phyloP scores from a whole-genome alignment of 2,329 filamentous ascomycete species.

The Fonsecaea multimorphosa region DNA sequence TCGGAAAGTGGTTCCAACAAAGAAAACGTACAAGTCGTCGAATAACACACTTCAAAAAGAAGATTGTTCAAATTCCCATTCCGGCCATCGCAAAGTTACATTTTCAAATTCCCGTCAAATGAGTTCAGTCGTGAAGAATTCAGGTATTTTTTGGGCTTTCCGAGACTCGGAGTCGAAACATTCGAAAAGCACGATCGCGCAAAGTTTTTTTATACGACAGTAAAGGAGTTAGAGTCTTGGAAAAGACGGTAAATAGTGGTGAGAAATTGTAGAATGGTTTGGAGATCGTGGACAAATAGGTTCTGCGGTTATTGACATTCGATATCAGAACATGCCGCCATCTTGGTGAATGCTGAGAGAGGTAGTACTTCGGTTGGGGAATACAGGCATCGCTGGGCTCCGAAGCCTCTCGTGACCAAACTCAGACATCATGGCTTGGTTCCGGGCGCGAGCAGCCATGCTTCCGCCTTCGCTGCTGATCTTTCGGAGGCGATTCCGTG shows the following conservation, averaged over 20 bases:
- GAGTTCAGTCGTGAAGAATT: neutral
- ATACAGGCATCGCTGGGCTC: conserved; percentile 37
- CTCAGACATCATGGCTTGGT: conserved; percentile 46
- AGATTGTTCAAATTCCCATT: conserved; percentile 6
- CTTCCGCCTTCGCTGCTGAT: conserved; percentile 58
- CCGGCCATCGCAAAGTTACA: conserved; percentile 11
- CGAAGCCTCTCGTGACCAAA: conserved; percentile 35
- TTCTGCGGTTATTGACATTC: neutral
- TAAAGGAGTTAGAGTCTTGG: neutral
- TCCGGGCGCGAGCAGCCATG: conserved; percentile 53
- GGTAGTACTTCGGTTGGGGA: conserved; percentile 39
- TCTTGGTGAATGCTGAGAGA: conserved; percentile 35
- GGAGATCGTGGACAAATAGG: neutral
- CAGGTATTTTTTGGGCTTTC: neutral
- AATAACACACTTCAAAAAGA: conserved; percentile 2
- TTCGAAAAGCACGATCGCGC: neutral
- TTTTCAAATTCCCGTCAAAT: conserved; percentile 2
- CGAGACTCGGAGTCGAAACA: neutral
- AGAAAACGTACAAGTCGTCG: conserved; percentile 16
- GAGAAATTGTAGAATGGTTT: neutral
- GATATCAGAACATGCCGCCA: conserved; percentile 37
- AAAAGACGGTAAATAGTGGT: neutral
- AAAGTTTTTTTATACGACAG: neutral
- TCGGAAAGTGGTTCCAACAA: conserved; percentile 3
- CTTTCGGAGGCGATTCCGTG: conserved; percentile 54